phyloP scores from a whole-genome alignment of 2,329 filamentous ascomycete genomes.

The Fusarium sterilihyphosum region DNA sequence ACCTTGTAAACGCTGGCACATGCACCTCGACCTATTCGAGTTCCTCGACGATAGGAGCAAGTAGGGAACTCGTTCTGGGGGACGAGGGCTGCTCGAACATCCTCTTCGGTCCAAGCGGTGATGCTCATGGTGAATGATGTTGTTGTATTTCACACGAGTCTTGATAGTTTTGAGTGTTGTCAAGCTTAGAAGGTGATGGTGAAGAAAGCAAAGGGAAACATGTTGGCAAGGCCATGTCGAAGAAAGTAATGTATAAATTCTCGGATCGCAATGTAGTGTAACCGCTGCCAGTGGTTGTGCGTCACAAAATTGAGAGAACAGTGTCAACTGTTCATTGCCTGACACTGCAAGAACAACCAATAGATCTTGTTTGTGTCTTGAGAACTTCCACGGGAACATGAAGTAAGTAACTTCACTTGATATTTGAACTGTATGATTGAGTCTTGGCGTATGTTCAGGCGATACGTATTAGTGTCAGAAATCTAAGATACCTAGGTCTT shows the following conservation, averaged over 20 bases:
- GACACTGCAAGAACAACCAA: neutral
- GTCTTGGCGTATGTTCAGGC: neutral
- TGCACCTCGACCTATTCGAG: constrained; percentile 42
- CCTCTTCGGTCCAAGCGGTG: constrained; percentile 34
- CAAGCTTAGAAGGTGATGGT: neutral
- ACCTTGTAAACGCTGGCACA: constrained; percentile 46
- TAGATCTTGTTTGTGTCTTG: neutral
- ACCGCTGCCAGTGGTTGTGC: neutral
- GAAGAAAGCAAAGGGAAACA: neutral
- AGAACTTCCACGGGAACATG: neutral
- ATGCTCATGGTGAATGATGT: neutral
- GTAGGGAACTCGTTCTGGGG: constrained; percentile 19
- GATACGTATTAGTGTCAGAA: neutral
- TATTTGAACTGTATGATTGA: neutral
- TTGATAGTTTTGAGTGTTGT: neutral
- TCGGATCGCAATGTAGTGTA: neutral
- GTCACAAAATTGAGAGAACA: neutral
- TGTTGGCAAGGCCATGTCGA: neutral
- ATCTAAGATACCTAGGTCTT: neutral
- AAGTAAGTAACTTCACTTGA: neutral
- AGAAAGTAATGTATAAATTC: neutral
- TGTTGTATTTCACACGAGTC: neutral
- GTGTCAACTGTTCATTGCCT: neutral
- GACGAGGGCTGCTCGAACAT: constrained; percentile 19
- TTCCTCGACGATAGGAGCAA: constrained; percentile 40